phyloP scores from a whole-genome alignment of 345 rosid species.

The Cardamine occulta region DNA sequence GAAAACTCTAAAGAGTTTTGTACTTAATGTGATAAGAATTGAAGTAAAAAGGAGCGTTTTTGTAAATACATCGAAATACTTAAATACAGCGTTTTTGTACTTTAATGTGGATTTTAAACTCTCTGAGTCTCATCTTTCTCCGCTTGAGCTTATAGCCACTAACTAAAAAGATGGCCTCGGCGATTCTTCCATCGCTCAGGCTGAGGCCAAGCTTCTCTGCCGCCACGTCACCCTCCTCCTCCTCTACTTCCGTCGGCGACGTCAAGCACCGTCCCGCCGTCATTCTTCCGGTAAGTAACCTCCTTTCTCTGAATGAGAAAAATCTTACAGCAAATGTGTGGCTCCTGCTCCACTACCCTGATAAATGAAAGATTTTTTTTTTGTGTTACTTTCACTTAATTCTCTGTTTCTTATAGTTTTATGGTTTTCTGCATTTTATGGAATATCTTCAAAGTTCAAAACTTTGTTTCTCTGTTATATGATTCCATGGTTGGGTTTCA shows the following conservation, averaged over 20 bases:
- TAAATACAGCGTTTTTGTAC: too few species aligned
- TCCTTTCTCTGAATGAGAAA: background rate
- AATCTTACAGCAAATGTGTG: background rate
- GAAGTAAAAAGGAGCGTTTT: background rate
- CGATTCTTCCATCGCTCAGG: conserved; percentile 49
- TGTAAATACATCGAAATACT: conserved; percentile 23
- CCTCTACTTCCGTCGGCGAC: conserved; percentile 38
- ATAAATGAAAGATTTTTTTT: background rate
- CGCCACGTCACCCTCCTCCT: conserved; percentile 32
- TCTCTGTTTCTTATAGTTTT: background rate
- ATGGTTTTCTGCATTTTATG: background rate
- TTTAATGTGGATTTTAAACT: conserved; percentile 34
- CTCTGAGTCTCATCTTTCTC: background rate
- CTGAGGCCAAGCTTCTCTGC: conserved; percentile 45
- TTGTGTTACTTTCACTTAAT: background rate
- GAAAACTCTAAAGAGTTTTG: conserved; percentile 12
- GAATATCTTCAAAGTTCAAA: conserved; percentile 8
- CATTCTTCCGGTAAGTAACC: conserved; percentile 73
- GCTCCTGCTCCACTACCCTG: background rate
- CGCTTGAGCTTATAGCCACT: conserved; percentile 37
- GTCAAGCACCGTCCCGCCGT: conserved; percentile 65
- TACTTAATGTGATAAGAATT: background rate
- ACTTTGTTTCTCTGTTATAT: conserved; percentile 7
- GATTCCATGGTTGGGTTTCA: conserved; percentile 3
- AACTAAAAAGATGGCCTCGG: conserved; percentile 51